These are phyloP conservation scores for Begonia loranthoides DNA, from an alignment of 306 rosid species.

Conservation along the genomic window DNA sequence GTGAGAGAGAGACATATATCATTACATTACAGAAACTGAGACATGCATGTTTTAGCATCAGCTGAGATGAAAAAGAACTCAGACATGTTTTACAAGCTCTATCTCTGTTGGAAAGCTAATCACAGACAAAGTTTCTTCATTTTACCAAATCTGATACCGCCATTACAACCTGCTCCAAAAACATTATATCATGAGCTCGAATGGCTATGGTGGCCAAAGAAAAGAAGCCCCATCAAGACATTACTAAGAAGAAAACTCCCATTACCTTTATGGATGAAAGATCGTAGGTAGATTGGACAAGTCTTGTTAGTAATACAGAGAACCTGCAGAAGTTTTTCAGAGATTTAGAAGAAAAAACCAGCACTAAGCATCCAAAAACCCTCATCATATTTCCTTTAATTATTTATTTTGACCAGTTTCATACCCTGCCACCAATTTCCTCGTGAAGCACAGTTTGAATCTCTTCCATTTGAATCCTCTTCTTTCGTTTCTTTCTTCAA, in stretches of 20 bases:
- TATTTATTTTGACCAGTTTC: neutral
- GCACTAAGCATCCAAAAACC: neutral
- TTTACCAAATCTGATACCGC: too few species aligned
- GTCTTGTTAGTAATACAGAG: conserved; percentile 56
- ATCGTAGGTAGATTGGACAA: neutral
- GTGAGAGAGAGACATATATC: too few species aligned
- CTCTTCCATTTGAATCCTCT: conserved; percentile 36
- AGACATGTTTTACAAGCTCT: too few species aligned
- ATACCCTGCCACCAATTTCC: conserved; percentile 99
- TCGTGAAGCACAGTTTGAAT: conserved; percentile 45
- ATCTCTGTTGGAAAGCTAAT: too few species aligned
- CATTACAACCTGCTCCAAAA: too few species aligned
- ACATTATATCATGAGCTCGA: too few species aligned
- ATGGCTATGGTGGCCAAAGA: neutral
- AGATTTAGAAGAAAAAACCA: neutral
- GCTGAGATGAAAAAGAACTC: too few species aligned
- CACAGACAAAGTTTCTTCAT: too few species aligned
- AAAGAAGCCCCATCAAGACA: neutral
- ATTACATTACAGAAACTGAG: too few species aligned
- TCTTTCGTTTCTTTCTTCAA: conserved; percentile 42
- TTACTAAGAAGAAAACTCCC: neutral
- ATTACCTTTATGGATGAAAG: neutral
- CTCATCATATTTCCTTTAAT: neutral
- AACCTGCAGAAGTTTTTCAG: conserved; percentile 33
- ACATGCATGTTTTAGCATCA: too few species aligned